Percentiles rank a stretch among this genome's conserved stretches.
Evolutionary conservation across 371 early-diverging fungal species (phyloP).

Genomic region (Syncephalastrum contaminatum): DNA sequence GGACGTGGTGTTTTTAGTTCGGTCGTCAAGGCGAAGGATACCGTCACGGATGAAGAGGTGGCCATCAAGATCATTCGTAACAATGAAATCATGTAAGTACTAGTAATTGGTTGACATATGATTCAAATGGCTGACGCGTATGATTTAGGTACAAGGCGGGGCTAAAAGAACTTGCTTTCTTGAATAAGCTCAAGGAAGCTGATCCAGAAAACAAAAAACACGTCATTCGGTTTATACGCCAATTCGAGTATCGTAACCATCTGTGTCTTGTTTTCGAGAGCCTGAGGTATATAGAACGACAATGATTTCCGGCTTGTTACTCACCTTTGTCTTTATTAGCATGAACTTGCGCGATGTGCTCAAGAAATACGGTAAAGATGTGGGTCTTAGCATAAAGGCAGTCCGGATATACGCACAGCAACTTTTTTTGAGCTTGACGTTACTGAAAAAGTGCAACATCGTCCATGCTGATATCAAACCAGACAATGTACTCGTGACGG

Average conservation of each 20-base stretch:
- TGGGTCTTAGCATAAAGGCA: constrained; percentile 90
- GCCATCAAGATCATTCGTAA: constrained; percentile 95
- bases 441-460: constrained; percentile 79
- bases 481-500: constrained; percentile 92
- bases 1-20: constrained; percentile 96
- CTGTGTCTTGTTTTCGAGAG: constrained; percentile 95
- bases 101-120: neutral
- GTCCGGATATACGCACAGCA: constrained; percentile 93
- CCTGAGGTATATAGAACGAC: constrained; percentile 47
- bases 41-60: constrained; percentile 71
- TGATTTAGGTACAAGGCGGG: constrained; percentile 82
- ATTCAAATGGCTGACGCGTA: neutral
- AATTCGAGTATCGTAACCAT: constrained; percentile 91
- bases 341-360: constrained; percentile 93
- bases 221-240: constrained; percentile 76
- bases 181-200: constrained; percentile 76
- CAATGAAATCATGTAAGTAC: constrained; percentile 87
- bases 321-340: constrained; percentile 26
- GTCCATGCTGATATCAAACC: constrained; percentile 99
- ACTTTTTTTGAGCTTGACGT: constrained; percentile 81
- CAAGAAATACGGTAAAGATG: constrained; percentile 91
- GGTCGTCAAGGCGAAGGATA: constrained; percentile 87
- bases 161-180: constrained; percentile 84
- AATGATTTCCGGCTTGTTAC: constrained; percentile 1
- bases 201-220: constrained; percentile 90